phyloP scores from a whole-genome alignment of 192 early-diverging fungal genomes.

The Umbelopsis ramanniana region DNA sequence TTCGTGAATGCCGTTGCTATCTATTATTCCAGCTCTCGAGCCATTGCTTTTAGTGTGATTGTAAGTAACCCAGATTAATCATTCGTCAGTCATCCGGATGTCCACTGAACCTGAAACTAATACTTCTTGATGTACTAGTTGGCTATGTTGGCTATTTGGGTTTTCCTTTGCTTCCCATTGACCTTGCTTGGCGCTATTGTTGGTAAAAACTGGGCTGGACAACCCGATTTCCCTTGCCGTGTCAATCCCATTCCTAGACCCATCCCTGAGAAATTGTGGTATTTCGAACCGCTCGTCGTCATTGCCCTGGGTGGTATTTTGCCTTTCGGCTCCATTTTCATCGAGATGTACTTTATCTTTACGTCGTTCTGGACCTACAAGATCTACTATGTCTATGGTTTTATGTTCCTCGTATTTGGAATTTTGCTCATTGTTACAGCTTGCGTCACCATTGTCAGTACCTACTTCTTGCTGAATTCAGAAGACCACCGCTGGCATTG shows the following conservation, averaged over 20 bases:
- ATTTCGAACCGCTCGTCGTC: constrained; percentile 61
- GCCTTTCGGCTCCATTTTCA: constrained; percentile 81
- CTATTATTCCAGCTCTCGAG: constrained; percentile 71
- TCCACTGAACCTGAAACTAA: background rate
- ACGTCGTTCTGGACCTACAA: constrained; percentile 79
- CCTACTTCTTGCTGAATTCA: constrained; percentile 77
- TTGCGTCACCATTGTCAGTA: constrained; percentile 73
- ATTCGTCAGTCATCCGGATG: too few relatives aligned
- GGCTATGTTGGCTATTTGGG: constrained; percentile 70
- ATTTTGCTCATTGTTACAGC: constrained; percentile 74
- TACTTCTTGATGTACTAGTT: constrained; percentile 43
- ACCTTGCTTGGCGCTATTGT: constrained; percentile 74
- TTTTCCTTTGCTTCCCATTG: constrained; percentile 70
- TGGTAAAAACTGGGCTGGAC: constrained; percentile 64
- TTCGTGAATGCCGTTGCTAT: constrained; percentile 76
- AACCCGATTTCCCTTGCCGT: constrained; percentile 73
- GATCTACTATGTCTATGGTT: constrained; percentile 83
- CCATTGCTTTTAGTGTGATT: constrained; percentile 79
- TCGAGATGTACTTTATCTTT: constrained; percentile 87
- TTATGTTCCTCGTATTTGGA: constrained; percentile 72
- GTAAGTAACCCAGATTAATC: constrained; percentile 32
- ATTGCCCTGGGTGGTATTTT: constrained; percentile 67
- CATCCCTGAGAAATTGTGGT: constrained; percentile 79
- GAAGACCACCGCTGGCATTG: constrained; percentile 89
- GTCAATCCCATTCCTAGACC: constrained; percentile 80